phyloP scores from a whole-genome alignment of 805 yeast species.

The Starmera amethionina region DNA sequence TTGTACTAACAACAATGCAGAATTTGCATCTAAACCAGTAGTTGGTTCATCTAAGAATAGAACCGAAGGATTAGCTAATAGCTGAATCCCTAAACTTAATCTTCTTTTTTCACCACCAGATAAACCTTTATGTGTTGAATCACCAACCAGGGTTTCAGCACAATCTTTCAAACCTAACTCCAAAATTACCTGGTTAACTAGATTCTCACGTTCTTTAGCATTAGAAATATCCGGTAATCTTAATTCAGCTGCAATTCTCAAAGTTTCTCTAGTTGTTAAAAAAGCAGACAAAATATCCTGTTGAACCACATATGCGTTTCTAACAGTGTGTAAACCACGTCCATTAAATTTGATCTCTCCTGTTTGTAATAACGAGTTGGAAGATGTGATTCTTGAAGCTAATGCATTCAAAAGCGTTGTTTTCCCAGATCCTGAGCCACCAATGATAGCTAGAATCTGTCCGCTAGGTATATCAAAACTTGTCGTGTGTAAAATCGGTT shows the following conservation, averaged over 20 bases:
- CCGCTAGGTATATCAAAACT: constrained; percentile 59
- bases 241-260: constrained; percentile 63
- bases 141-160: constrained; percentile 54
- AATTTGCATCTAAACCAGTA: constrained; percentile 76
- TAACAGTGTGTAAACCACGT: constrained; percentile 6
- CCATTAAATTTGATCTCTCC: constrained; percentile 33
- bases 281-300: constrained; percentile 66
- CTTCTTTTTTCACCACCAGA: constrained; percentile 86
- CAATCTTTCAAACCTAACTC: constrained; percentile 68
- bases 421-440: constrained; percentile 86
- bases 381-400: constrained; percentile 38
- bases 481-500: constrained; percentile 20
- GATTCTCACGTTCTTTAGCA: constrained; percentile 28
- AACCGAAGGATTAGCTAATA: constrained; percentile 67
- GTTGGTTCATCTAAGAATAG: constrained; percentile 83
- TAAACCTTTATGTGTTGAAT: constrained; percentile 42
- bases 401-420: constrained; percentile 68
- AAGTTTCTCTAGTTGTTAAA: constrained; percentile 65
- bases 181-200: constrained; percentile 54
- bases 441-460: constrained; percentile 70
- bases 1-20: constrained; percentile 57
- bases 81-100: constrained; percentile 72
- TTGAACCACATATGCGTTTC: constrained; percentile 61
- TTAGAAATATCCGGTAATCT: constrained; percentile 42
- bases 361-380: constrained; percentile 24